Evolutionary conservation across 2,329 filamentous ascomycete genomes (phyloP), one percentile per base, ranked within the genome.

Genomic region (Penicillium oxalicum): DNA sequence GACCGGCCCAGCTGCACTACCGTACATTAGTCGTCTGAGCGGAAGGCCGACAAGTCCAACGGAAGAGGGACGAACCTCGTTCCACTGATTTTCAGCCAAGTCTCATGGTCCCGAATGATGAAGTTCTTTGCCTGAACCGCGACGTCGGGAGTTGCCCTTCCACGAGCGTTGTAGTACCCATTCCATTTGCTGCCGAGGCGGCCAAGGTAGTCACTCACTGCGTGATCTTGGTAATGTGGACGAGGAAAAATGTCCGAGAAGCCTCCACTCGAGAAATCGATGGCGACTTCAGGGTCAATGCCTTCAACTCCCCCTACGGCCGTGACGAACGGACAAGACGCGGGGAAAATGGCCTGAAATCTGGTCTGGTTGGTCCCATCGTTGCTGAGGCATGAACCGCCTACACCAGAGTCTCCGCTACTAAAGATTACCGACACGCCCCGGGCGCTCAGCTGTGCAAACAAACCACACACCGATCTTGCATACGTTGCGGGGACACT

Each of bases 361-460:
- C 64, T 70, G 5, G 74, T 75, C 3, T 67, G 73, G 44, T 76
- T 74, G 45, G 71, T 75, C 32, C 77, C 78, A 49, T 81, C 77
- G 57, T 81, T 82, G 39, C 72, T 74, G 48, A 74, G 65, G 62
- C 80, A 82, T 6, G 69, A 70, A 9, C 71, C 69, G 11, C 81
- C 81, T 4, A 80, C 73, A n/a, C 82, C 82, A 24, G 69, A 66
- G 56, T 88, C 83, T 4, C 86, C 86, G 8, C 77, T 79, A 12
- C 78, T 76, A 54, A 82, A 81, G 47, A 89, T 71, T n/a, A 88
- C 72, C 0, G 82, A 80, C 18, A 87, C 79, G 29, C 85, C 85
- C 9, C 84, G 79, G 1, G 79, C 75, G 24, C 82, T 82, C 4
- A 88, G 76, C 51, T 84, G 80, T 4, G 78, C 81, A 51, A 84